Base-by-base conservation (phyloP, 352 stramenopile species). In the Thalassiosira hispida region DNA sequence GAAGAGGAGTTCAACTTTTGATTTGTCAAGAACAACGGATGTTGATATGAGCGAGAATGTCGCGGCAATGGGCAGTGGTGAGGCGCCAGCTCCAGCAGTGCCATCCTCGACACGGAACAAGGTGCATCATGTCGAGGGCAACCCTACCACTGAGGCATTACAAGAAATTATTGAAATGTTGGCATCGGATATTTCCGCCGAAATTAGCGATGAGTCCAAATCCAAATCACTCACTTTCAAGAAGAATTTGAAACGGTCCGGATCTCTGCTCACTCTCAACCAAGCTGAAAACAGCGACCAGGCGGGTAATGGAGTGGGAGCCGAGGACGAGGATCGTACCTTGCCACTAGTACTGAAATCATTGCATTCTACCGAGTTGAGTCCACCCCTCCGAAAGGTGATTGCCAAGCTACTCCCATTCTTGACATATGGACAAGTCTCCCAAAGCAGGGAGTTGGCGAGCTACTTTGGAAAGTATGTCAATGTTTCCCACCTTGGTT, bases 341-440 rank as follows among this genome's bases (percentile, higher is more conserved):
- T 64, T 93, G 42, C 73, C 83, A 9, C 62, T 94, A 16, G 76
- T 94, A 11, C 67, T 94, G 14, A 74, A 79, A 14, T 91, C 87
- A 9, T 81, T 94, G 29, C 73, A 87, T 46, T 90, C 81, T 0
- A 90, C 80, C 3, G 86, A 79, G 9, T 44, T 94, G 14, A 86
- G 83, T 57, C 76, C 82, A 22, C 81, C 84, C 40, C 65, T 94
- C 22, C 76, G 82, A 25, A 91, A 90, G 61, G 76, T 93, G 14
- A 92, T 94, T 70, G 86, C 87, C 12, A 93, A 92, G 55, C 69
- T 93, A 8, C 49, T 94, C 12, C 89, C 87, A 7, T 94, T 92
- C 60, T 60, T 94, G 2, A 94, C 89, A 1, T 94, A 94, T 64
- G 87, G 87, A 16, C 79, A 88, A 72, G 7, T 83, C 22, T 76